Evolutionary conservation across 2,329 filamentous ascomycete species (phyloP).

Genomic region (Nigrograna mackinnonii): DNA sequence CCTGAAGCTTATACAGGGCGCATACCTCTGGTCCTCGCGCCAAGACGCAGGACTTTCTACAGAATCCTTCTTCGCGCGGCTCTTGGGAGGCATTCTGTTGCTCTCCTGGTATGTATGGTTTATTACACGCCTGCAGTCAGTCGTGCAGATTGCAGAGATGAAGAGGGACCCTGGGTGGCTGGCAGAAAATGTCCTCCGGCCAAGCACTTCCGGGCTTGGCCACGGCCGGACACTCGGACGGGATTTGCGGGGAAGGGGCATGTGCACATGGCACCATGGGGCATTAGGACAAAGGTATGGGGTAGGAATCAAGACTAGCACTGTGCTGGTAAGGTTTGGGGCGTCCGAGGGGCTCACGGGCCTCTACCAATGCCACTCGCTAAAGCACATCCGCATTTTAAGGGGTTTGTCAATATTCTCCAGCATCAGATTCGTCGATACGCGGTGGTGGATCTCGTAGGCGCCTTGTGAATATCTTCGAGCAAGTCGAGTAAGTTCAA

Average conservation of each 20-base stretch:
- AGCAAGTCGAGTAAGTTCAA: neutral
- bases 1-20: too few relatives aligned
- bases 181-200: neutral
- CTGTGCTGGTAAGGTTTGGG: neutral
- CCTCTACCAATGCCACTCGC: too few relatives aligned
- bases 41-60: neutral
- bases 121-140: neutral
- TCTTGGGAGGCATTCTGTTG: neutral
- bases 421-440: neutral
- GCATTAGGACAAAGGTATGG: neutral
- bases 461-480: neutral
- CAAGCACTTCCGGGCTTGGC: neutral
- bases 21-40: neutral
- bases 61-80: neutral
- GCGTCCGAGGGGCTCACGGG: too few relatives aligned
- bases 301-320: neutral
- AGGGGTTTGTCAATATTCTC: too few relatives aligned
- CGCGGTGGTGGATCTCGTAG: neutral
- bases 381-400: too few relatives aligned
- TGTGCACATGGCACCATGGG: neutral
- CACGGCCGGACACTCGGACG: neutral
- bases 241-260: neutral
- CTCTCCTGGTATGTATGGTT: neutral
- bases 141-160: neutral
- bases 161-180: neutral